These are phyloP conservation scores for Solioccasus polychromus DNA, from an alignment of 768 basidiomycete species.

Conservation along the genomic window DNA sequence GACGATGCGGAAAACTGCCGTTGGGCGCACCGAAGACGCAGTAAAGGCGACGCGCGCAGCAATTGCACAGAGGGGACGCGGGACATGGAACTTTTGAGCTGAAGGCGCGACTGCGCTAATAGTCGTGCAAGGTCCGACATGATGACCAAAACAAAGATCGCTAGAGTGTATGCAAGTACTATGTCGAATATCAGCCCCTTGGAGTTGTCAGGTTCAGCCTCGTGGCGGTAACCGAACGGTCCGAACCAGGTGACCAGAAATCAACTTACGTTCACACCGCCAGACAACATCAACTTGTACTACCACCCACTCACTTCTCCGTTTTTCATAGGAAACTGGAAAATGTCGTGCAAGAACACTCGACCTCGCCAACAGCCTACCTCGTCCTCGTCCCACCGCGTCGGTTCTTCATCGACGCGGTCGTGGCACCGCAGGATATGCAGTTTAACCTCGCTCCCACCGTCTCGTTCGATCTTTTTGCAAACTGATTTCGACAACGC, in stretches of 20 bases:
- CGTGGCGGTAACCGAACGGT: slow-evolving; percentile 17
- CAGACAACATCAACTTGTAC: slow-evolving; percentile 23
- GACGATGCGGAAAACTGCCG: slow-evolving; percentile 22
- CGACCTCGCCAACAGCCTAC: slow-evolving; percentile 6
- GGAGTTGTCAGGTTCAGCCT: slow-evolving; percentile 13
- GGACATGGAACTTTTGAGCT: background rate
- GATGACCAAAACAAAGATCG: too few species aligned
- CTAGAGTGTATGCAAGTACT: too few species aligned
- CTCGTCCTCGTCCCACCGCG: slow-evolving; percentile 2
- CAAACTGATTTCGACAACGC: slow-evolving; percentile 1
- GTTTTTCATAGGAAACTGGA: slow-evolving; percentile 2
- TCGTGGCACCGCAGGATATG: slow-evolving; percentile 2
- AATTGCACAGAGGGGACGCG: background rate
- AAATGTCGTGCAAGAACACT: slow-evolving; percentile 18
- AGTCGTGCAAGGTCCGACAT: slow-evolving; percentile 2
- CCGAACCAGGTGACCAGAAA: background rate
- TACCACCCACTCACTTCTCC: slow-evolving; percentile 7
- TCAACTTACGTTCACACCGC: slow-evolving; percentile 29
- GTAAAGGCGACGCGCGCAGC: background rate
- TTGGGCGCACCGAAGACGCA: slow-evolving; percentile 1
- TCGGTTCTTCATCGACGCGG: slow-evolving; percentile 7
- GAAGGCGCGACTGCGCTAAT: slow-evolving; percentile 1
- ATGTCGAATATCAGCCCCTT: background rate
- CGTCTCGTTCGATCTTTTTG: background rate
- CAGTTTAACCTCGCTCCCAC: slow-evolving; percentile 15